Conservation (phyloP, 73 alveolate species). For the Stentor roeselii region DNA sequence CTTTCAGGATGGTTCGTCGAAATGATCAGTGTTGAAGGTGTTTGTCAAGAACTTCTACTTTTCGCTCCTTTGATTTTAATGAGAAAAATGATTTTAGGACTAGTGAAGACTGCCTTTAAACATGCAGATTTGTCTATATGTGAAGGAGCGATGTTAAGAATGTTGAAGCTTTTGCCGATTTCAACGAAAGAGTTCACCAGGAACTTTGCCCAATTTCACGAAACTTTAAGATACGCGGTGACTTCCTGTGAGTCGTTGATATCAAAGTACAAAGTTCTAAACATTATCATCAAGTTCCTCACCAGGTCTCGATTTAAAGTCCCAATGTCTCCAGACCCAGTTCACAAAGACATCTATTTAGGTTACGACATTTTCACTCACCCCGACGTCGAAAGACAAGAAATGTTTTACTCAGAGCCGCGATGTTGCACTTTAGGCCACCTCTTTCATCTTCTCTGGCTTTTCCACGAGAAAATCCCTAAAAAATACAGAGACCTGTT, state of each 20-base stretch:
- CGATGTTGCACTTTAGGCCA: not conserved
- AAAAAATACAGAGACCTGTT: not conserved
- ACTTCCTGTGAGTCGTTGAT: not conserved
- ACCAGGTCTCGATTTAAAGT: not conserved
- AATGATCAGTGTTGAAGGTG: conserved; percentile 1
- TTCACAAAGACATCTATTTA: not conserved
- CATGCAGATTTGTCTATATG: not conserved
- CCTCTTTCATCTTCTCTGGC: not conserved
- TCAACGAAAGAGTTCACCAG: not conserved
- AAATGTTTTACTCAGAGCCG: not conserved
- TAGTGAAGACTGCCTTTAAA: not conserved
- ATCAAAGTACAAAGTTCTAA: not conserved
- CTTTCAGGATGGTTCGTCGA: not conserved
- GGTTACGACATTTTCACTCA: not conserved
- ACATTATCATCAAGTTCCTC: not conserved
- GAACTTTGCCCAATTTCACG: not conserved
- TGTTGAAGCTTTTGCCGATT: not conserved
- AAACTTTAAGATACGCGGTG: not conserved
- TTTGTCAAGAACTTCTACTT: conserved; percentile 5
- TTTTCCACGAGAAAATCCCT: not conserved
- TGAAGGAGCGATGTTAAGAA: not conserved
- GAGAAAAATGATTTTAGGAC: not conserved
- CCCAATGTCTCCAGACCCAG: not conserved
- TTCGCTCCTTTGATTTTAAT: not conserved
- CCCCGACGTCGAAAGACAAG: not conserved